These are phyloP conservation scores for Hypoxylon sp. DNA, from an alignment of 2,329 filamentous ascomycete species.

Conservation along the genomic window DNA sequence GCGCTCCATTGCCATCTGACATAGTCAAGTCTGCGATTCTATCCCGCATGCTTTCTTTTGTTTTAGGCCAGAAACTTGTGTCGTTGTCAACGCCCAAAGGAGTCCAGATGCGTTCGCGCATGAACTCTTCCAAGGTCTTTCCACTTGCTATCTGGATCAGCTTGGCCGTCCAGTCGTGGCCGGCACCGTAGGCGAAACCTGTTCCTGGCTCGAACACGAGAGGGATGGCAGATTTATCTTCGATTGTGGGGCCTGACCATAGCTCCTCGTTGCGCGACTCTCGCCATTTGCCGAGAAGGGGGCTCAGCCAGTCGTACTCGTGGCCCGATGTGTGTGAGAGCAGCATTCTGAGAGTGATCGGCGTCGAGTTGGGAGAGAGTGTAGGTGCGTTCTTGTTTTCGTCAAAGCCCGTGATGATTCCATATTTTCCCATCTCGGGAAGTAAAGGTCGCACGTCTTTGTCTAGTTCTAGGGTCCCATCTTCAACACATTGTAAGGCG, in stretches of 20 bases:
- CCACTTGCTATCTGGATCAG: conserved; percentile 33
- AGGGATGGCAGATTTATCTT: conserved; percentile 39
- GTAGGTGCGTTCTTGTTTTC: conserved; percentile 55
- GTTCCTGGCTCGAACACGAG: conserved; percentile 41
- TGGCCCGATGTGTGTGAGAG: conserved; percentile 64
- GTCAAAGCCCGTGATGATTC: conserved; percentile 61
- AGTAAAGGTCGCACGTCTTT: conserved; percentile 58
- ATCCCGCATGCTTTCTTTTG: conserved; percentile 37
- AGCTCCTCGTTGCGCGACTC: conserved; percentile 41
- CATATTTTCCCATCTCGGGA: conserved; percentile 61
- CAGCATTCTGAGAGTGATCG: conserved; percentile 64
- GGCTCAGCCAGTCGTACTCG: conserved; percentile 58
- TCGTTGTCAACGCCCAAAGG: conserved; percentile 43
- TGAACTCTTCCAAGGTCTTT: conserved; percentile 40
- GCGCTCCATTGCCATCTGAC: conserved; percentile 37
- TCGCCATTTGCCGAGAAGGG: conserved; percentile 48
- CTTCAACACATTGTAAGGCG: conserved; percentile 66
- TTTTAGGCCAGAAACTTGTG: conserved; percentile 40
- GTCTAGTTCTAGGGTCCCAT: conserved; percentile 60
- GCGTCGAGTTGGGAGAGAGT: conserved; percentile 49
- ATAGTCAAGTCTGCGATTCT: conserved; percentile 43
- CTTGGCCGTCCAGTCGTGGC: conserved; percentile 44
- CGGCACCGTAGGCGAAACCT: conserved; percentile 39
- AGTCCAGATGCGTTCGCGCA: conserved; percentile 42
- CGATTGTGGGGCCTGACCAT: conserved; percentile 38